Evolutionary conservation across 2,329 filamentous ascomycete species (phyloP).

Genomic region (Epichloe festucae): DNA sequence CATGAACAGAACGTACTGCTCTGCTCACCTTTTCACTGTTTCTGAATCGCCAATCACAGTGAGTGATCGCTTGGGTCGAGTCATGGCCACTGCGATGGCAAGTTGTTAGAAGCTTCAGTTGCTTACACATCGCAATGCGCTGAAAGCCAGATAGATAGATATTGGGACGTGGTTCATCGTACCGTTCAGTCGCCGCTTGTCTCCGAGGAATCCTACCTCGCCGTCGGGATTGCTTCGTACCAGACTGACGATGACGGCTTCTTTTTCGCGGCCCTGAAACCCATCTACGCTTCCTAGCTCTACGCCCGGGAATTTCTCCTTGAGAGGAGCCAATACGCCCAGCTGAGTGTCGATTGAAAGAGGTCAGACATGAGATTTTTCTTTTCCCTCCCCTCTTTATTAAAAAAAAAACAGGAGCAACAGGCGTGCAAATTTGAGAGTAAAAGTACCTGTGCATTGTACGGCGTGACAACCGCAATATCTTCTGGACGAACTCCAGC

Average conservation of each 20-base stretch:
- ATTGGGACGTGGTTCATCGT: slow-evolving; percentile 18
- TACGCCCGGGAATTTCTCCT: slow-evolving; percentile 68
- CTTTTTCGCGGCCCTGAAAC: slow-evolving; percentile 94
- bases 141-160: no score
- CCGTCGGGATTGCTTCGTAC: slow-evolving; percentile 78
- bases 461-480: slow-evolving; percentile 89
- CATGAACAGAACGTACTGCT: slow-evolving; percentile 10
- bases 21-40: slow-evolving; percentile 64
- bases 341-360: slow-evolving; percentile 36
- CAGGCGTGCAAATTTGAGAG: not conserved
- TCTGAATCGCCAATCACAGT: slow-evolving; percentile 90
- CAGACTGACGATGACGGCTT: slow-evolving; percentile 85
- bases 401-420: not conserved
- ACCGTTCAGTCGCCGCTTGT: slow-evolving; percentile 90
- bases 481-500: slow-evolving; percentile 72
- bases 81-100: slow-evolving; percentile 81
- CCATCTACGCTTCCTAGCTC: slow-evolving; percentile 96
- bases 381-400: not conserved
- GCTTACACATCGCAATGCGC: not conserved
- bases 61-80: slow-evolving; percentile 77
- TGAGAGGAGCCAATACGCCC: slow-evolving; percentile 64
- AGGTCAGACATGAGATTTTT: slow-evolving; percentile 1
- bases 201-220: slow-evolving; percentile 85
- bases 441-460: slow-evolving; percentile 67
- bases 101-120: not conserved